phyloP scores from a whole-genome alignment of 495 filamentous ascomycete genomes.

The Penicillium flavigenum region DNA sequence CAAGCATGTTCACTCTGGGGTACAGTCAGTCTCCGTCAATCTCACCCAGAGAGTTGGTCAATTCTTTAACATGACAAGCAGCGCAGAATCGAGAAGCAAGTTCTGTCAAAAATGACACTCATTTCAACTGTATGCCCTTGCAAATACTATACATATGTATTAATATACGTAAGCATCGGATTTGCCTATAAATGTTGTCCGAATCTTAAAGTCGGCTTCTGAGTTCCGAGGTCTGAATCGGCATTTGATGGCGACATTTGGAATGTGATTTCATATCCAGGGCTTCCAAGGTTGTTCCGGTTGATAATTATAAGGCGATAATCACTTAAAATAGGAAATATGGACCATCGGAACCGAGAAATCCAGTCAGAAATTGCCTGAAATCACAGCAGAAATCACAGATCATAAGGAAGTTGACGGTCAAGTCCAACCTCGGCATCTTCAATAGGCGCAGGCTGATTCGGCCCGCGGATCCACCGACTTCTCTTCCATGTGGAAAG shows the following conservation, averaged over 20 bases:
- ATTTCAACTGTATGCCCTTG: neutral
- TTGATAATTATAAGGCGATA: neutral
- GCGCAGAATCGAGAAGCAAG: neutral
- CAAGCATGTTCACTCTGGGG: no score
- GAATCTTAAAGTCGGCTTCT: constrained; percentile 13
- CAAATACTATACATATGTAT: neutral
- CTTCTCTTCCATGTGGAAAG: constrained; percentile 29
- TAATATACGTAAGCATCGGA: neutral
- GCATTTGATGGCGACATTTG: constrained; percentile 19
- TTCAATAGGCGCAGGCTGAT: constrained; percentile 27
- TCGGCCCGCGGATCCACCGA: constrained; percentile 39
- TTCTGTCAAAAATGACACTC: neutral
- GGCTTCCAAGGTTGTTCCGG: neutral
- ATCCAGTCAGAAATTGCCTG: neutral
- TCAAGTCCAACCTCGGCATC: constrained; percentile 37
- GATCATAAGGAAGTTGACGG: neutral
- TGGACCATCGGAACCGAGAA: neutral
- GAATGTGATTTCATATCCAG: constrained; percentile 12
- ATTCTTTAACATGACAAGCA: no score
- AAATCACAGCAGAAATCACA: neutral
- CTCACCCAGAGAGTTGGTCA: no score
- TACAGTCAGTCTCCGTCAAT: no score
- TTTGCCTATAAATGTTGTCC: neutral
- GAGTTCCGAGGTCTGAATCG: constrained; percentile 27
- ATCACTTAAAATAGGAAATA: neutral